Conservation (phyloP, 495 filamentous ascomycete genomes). For the Neurospora sp. region DNA sequence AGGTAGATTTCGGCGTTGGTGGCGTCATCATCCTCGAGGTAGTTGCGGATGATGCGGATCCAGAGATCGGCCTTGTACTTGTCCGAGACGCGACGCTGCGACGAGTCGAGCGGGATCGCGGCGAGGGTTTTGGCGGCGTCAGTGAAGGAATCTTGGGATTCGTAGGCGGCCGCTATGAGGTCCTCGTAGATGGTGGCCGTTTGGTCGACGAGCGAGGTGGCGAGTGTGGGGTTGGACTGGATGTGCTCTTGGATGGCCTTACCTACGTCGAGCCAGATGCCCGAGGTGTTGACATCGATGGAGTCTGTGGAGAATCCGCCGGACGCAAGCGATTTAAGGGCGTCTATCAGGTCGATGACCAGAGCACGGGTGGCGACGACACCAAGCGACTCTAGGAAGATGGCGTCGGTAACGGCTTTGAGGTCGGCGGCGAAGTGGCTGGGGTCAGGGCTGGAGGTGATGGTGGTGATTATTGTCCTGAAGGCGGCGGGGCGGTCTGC, state of each 20-base stretch:
- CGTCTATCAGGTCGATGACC: slow-evolving; percentile 53
- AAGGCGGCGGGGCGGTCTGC: slow-evolving; percentile 44
- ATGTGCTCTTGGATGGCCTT: slow-evolving; percentile 57
- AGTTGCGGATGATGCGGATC: slow-evolving; percentile 90
- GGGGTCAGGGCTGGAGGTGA: slow-evolving; percentile 46
- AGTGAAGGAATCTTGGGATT: slow-evolving; percentile 68
- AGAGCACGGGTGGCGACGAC: slow-evolving; percentile 66
- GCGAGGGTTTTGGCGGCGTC: slow-evolving; percentile 67
- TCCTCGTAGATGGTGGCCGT: slow-evolving; percentile 64
- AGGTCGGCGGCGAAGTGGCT: slow-evolving; percentile 53
- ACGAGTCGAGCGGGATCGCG: slow-evolving; percentile 78
- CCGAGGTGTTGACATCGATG: slow-evolving; percentile 9
- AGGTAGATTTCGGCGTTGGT: slow-evolving; percentile 75
- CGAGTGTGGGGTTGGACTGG: slow-evolving; percentile 31
- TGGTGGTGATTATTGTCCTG: slow-evolving; percentile 53
- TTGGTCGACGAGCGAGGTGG: slow-evolving; percentile 71
- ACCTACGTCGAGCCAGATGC: slow-evolving; percentile 60
- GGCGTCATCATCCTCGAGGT: slow-evolving; percentile 89
- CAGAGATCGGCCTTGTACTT: slow-evolving; percentile 71
- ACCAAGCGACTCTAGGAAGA: slow-evolving; percentile 59
- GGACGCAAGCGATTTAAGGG: slow-evolving; percentile 40
- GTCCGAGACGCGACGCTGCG: slow-evolving; percentile 71
- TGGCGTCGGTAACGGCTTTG: slow-evolving; percentile 54
- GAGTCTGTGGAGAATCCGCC: neutral
- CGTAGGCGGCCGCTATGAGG: slow-evolving; percentile 73